Evolutionary conservation across 73 alveolate genomes (phyloP), one percentile per base, ranked within the genome.

Genomic region (Blepharisma stoltei): DNA sequence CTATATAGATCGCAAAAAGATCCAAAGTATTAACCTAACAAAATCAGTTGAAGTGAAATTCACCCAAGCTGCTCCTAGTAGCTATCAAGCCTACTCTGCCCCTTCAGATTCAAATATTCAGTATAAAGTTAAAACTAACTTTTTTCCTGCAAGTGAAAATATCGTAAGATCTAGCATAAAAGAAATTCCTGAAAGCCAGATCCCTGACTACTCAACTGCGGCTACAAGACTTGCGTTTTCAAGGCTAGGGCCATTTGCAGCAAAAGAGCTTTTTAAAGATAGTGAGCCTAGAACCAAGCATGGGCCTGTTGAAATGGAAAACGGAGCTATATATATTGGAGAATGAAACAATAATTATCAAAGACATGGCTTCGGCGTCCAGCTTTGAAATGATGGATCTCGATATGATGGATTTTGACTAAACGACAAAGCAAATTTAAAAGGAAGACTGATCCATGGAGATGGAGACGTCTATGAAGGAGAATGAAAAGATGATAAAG

Each of bases 401-500:
- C 49, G 45, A 47, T 80, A 80, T 52, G 87, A 80, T 27, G 87
- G 87, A 23, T 71, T 53, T 32, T 80, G 87, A 78, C 77, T 65
- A 49, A 9, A 20, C 7, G 83, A 80, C 47, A 80, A 80, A 70
- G 83, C 83, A 11, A 78, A 71, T 9, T 83, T 73, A 8, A 67
- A 70, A 41, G 87, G 87, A n/a, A 43, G 78, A 69, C 67, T 80
- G 18, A 55, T 83, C 14, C 86, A 83, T 67, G 86, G 81, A 20
- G 86, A 83, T 77, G 86, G 86, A 23, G 90, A 83, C 53, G 54
- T 79, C 27, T 82, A 85, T 71, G 89, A 85, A 21, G 92, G 92
- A 6, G 7, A 49, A 11, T 85, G 92, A 90, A 52, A 32, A 6
- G 81, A 85, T 70, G 90, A 77, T 65, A 53, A 82, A 54, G 92